Evolutionary conservation across 805 yeast species (phyloP), one percentile per base, ranked within the genome.

Genomic region (Helenozyma rhizophorensis): DNA sequence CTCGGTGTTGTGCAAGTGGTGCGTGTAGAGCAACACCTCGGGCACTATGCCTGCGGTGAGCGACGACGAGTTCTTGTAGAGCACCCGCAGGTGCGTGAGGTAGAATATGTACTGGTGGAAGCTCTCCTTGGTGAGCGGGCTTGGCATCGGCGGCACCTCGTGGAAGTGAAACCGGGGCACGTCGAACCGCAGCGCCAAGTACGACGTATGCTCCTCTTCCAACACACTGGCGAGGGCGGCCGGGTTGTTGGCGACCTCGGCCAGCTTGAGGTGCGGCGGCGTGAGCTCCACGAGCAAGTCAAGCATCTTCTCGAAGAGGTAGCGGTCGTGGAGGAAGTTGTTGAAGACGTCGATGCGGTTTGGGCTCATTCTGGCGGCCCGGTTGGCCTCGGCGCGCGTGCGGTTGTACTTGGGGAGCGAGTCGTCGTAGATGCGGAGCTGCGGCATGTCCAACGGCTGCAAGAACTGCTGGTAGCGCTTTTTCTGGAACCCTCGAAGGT

Each of bases 21-120:
- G 72, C 2, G 71, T 65, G 38, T 58, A 43, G 17, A 66, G 43
- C 19, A 67, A 45, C 19, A 66, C 59, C 25, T 60, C 62, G 8
- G 67, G 58, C 2, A 67, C 51, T 1, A 62, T 36, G 4, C 72
- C 72, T 25, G 49, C 51, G 13, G 46, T 43, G 22, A 65, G 45
- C 10, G 67, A 59, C 38, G 55, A 52, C 3, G 61, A 53, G 33
- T 60, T 60, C 21, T 48, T 39, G 45, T 60, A 66, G 9, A 49
- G 47, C n/a, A 57, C 41, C 25, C 42, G 51, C 43, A 50, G 41
- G 36, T 65, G 70, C 1, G 70, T 62, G 13, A 67, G 40, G 25
- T 48, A 48, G 39, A 63, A 58, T 17, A 66, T 59, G 33, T 61
- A 66, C 26, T 61, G 42, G 21, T 53, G 51, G 34, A 67, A 66